Evolutionary conservation across 768 basidiomycete species (phyloP), one percentile per base, ranked within the genome.

Genomic region (Mrakia hoshinonis): DNA sequence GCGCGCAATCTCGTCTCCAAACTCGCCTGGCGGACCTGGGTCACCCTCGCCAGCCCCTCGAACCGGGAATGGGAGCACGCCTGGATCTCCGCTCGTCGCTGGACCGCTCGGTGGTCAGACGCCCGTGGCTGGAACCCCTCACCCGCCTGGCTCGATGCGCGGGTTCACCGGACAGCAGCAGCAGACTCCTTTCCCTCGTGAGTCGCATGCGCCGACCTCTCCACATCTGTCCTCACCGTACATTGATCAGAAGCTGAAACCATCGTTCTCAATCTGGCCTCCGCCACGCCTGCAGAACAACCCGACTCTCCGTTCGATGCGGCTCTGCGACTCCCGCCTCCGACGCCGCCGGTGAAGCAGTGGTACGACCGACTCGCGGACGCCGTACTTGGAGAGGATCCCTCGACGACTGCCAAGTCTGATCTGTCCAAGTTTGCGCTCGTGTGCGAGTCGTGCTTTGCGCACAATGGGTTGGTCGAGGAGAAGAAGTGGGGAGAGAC

Each of bases 281-380:
- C 63, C 51, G 51, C n/a, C 7, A 51, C 3, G 18, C 22, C 39
- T n/a, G 15, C 62, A 38, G 43, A 63, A 20, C 65, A 34, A 31
- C 43, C 39, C 12, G 18, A 47, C 67, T 39, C 61, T 64, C 68
- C 70, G 66, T 64, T 48, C 74, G 67, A 48, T 15, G 58, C 38
- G 10, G 65, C 58, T 48, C 46, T 22, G 81, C 68, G 72, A 6
- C 34, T 63, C 20, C 54, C 54, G 12, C 74, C 82, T 63, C 85
- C 82, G 11, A 81, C 83, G 1, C 85, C 86, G 18, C 86, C 84
- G 61, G 89, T 89, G 74, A 87, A 76, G 22, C 69, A 86, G 52
- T 90, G 91, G 89, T 90, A 87, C 76, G 92, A 94, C 81, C 89
- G 89, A 75, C 77, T 94, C 31, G 92, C 91, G 0, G 92, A 94